Percentiles rank a stretch among this genome's conserved stretches.
Conservation (phyloP, 768 basidiomycete genomes). For the Punctularia strigosozonata region DNA sequence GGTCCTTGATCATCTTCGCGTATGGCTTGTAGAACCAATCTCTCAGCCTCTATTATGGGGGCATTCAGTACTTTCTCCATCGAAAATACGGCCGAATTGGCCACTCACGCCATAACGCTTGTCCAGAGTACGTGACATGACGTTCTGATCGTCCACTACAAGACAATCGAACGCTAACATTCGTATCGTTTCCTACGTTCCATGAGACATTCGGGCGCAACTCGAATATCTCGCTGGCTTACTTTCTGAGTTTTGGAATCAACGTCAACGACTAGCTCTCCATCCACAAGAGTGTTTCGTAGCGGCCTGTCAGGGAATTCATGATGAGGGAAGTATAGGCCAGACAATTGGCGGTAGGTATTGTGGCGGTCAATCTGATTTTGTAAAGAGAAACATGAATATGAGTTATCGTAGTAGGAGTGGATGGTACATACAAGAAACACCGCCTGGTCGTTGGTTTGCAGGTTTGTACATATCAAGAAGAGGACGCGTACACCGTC, state of each 20-base stretch:
- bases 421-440: slow-evolving; percentile 46
- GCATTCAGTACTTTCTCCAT: not conserved
- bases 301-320: slow-evolving; percentile 59
- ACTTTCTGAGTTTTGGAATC: slow-evolving; percentile 53
- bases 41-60: slow-evolving; percentile 49
- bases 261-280: slow-evolving; percentile 86
- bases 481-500: slow-evolving; percentile 90
- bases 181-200: slow-evolving; percentile 60
- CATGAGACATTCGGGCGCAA: not conserved
- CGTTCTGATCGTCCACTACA: slow-evolving; percentile 73
- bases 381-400: not conserved
- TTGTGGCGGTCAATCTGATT: slow-evolving; percentile 94
- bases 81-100: not conserved
- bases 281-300: slow-evolving; percentile 78
- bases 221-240: slow-evolving; percentile 31
- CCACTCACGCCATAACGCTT: slow-evolving; percentile 80
- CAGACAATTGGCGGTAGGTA: slow-evolving; percentile 58
- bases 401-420: not conserved
- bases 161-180: slow-evolving; percentile 90
- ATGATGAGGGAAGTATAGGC: slow-evolving; percentile 85
- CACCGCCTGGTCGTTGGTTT: slow-evolving; percentile 40
- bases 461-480: slow-evolving; percentile 47
- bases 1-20: slow-evolving; percentile 50
- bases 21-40: slow-evolving; percentile 81
- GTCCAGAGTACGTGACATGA: slow-evolving; percentile 74